Percentiles rank a stretch among this genome's conserved stretches.
These are phyloP conservation scores for Coniella vitis DNA, from an alignment of 2,329 filamentous ascomycete species.

Conservation along the genomic window DNA sequence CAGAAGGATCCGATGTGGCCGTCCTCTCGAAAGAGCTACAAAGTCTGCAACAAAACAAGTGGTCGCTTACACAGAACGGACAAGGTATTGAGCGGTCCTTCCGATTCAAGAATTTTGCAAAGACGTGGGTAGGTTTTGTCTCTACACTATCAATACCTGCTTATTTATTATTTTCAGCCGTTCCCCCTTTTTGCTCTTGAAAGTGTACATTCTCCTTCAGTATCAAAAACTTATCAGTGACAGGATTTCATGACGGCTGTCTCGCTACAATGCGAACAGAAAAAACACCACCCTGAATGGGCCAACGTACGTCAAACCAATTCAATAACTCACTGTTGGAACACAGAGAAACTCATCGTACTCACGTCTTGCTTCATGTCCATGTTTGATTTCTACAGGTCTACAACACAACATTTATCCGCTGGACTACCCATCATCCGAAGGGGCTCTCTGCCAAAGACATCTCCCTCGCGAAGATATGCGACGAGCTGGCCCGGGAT, in stretches of 20 bases:
- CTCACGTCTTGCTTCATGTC: no score
- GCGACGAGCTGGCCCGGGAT: conserved; percentile 51
- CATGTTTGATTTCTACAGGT: conserved; percentile 35
- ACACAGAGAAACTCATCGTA: not conserved
- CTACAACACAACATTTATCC: conserved; percentile 63
- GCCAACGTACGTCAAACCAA: conserved; percentile 49
- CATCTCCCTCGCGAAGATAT: conserved; percentile 53
- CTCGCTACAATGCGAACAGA: conserved; percentile 58
- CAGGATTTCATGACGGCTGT: conserved; percentile 72
- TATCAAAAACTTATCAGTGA: not conserved
- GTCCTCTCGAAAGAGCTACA: conserved; percentile 29
- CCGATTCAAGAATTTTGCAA: conserved; percentile 58
- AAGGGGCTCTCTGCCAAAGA: conserved; percentile 60
- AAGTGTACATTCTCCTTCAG: conserved; percentile 20
- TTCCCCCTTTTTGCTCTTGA: no score
- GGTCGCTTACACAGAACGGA: conserved; percentile 44
- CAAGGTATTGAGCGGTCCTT: conserved; percentile 53
- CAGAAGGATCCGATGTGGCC: conserved; percentile 37
- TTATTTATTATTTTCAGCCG: no score
- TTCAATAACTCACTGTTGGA: not conserved
- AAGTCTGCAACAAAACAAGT: conserved; percentile 33
- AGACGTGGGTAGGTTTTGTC: conserved; percentile 62
- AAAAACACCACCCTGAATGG: conserved; percentile 72
- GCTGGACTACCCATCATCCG: conserved; percentile 67
- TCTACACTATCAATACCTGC: no score